Conservation (phyloP, 2,329 filamentous ascomycete genomes). For the Fusarium staphyleae region DNA sequence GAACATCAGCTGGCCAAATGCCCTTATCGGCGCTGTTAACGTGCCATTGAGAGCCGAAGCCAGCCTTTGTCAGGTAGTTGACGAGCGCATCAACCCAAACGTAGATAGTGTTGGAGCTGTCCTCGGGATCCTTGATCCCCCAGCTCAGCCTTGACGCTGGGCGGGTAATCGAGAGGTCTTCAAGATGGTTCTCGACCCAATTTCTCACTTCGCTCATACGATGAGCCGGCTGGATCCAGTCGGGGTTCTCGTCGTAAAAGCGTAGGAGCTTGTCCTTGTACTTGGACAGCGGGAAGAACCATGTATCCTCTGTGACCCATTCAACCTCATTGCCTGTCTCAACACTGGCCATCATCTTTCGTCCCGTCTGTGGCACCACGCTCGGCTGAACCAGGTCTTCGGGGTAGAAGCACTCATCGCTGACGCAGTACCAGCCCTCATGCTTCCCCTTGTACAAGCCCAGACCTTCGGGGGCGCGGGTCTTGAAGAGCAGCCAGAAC, state of each 20-base stretch:
- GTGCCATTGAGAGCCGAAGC: slow-evolving; percentile 70
- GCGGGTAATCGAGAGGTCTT: slow-evolving; percentile 89
- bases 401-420: slow-evolving; percentile 96
- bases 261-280: slow-evolving; percentile 80
- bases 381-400: slow-evolving; percentile 74
- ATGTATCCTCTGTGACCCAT: slow-evolving; percentile 92
- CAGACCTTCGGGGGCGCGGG: slow-evolving; percentile 61
- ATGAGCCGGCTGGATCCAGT: slow-evolving; percentile 75
- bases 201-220: slow-evolving; percentile 81
- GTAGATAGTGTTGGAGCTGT: slow-evolving; percentile 89
- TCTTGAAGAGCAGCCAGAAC: slow-evolving; percentile 82
- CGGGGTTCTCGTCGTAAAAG: slow-evolving; percentile 79
- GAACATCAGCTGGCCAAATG: slow-evolving; percentile 90
- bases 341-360: slow-evolving; percentile 79
- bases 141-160: slow-evolving; percentile 79
- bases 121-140: slow-evolving; percentile 89
- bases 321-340: slow-evolving; percentile 95
- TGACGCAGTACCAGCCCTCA: slow-evolving; percentile 95
- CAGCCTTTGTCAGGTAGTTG: slow-evolving; percentile 89
- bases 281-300: slow-evolving; percentile 89
- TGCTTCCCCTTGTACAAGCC: slow-evolving; percentile 87
- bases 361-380: slow-evolving; percentile 80
- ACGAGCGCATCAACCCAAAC: slow-evolving; percentile 97
- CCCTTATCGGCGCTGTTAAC: slow-evolving; percentile 67
- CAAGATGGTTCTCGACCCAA: slow-evolving; percentile 78